Evolutionary conservation across 2,329 filamentous ascomycete species (phyloP), one percentile per base, ranked within the genome.

Genomic region (Macroventuria anomochaeta): DNA sequence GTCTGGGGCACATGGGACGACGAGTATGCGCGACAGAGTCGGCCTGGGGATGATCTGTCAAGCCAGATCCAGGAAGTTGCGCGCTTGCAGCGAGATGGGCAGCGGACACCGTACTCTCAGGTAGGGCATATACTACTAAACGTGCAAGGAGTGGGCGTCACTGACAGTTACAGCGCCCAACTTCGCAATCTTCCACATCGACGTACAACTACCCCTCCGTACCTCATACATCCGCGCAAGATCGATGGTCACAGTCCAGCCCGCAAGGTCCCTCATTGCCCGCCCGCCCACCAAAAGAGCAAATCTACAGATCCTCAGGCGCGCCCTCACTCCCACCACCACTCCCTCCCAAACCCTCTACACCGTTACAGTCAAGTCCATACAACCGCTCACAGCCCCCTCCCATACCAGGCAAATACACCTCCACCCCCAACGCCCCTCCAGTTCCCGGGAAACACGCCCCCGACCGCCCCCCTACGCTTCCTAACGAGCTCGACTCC

Each of bases 51-150:
- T 47, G 81, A 85, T 53, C 67, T 85, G 49, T 81, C 78, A 36
- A 72, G 67, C 34, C 78, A 81, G n/a, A 80, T 85, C 56, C 79
- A 82, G 49, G 77, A 81, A 42, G 76, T 84, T 47, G 72, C 77
- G 25, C 69, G 77, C 7, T 53, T 75, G 28, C 68, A 73, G 41
- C 58, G 65, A 44, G 62, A 68, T 31, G 63, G 66, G 1, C 59
- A 69, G 15, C 51, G 59, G 21, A 36, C 61, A 23, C 60, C 63
- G 3, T 62, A 72, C 43, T 65, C 64, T 26, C 62, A 64, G 23
- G 69, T 69, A 58, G 52, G 65, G 25, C 17, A 23, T 37, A 3
- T 20, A 11, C 2, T 13, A 15, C 6, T 6, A 36, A 6, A 10
- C 2, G 7, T 28, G 5, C 32, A 29, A 12, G 7, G 25, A 34